Base-by-base conservation (phyloP, 2,329 filamentous ascomycete genomes). In the Diaporthe australafricana region DNA sequence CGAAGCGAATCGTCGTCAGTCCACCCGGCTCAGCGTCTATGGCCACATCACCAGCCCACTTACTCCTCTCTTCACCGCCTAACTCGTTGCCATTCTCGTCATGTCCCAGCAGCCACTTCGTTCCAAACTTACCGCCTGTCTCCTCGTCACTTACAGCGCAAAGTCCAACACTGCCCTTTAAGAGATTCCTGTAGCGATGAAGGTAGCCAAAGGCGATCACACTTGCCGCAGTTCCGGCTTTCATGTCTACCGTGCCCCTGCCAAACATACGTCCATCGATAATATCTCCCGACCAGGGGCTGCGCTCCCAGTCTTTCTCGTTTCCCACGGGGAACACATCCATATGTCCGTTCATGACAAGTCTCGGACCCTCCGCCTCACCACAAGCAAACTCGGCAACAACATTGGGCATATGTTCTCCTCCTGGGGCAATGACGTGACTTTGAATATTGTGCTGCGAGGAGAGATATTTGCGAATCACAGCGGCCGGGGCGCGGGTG, bases 301-400 rank as follows among this genome's bases (percentile, higher is more conserved):
- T 76, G 30, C 77, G 75, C 16, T 79, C 71, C 82, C 82, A 84
- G n/a, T 79, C 75, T 9, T 76, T 72, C 1, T 76, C 74, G 27
- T 79, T 78, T 1, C 77, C 79, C 0, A 80, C 80, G 0, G 83
- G 83, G 60, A 84, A 84, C 3, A 81, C 80, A 62, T 84, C 83
- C 16, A 84, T 82, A 70, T 84, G 83, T 5, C 83, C 82, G 68
- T 85, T 84, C 48, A 85, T 74, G 3, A 83, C 77, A 16, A 85
- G 75, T 6, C 80, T 78, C 0, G 77, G 79, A 0, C 79, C 79
- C 0, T 65, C 30, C 2, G 52, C n/a, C 27, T 48, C 70, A 5
- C 62, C 66, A 9, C 75, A 75, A 6, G 72, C 35, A 52, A 83
- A 79, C 11, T 80, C 77, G 67, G 76, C 77, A 40, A 83, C 79